Evolutionary conservation across 1,284 basidiomycete species (phyloP).

Genomic region (Boletellus deceptivus): DNA sequence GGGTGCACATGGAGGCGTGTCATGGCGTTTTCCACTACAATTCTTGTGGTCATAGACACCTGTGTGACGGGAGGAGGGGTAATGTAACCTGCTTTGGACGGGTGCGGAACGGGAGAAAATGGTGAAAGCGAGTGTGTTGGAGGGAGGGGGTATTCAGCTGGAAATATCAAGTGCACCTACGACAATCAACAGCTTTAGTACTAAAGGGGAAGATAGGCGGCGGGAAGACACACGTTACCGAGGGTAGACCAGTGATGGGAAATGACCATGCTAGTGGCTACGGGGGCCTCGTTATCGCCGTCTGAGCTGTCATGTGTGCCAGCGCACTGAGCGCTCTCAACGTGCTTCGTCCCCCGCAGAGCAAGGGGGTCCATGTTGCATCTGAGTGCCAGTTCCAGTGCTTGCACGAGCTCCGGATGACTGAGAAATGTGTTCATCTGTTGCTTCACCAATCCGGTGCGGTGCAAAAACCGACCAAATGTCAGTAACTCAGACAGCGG

Average conservation of each 20-base stretch:
- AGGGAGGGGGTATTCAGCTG: conserved; percentile 22
- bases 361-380: not conserved
- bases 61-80: conserved; percentile 3
- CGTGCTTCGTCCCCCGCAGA: conserved; percentile 14
- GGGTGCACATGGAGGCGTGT: no score
- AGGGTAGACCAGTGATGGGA: conserved; percentile 12
- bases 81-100: conserved; percentile 21
- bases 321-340: not conserved
- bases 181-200: not conserved
- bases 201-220: not conserved
- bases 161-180: conserved; percentile 18
- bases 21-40: conserved; percentile 6
- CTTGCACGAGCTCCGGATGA: conserved; percentile 46
- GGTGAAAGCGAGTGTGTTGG: conserved; percentile 22
- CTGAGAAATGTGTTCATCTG: conserved; percentile 36
- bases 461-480: conserved; percentile 44
- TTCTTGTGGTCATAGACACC: not conserved
- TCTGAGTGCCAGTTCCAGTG: conserved; percentile 11
- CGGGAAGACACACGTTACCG: conserved; percentile 12
- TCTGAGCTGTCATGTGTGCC: not conserved
- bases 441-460: conserved; percentile 39
- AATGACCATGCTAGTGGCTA: not conserved
- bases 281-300: not conserved
- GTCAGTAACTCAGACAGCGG: conserved; percentile 43
- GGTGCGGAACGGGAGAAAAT: conserved; percentile 13